These are phyloP conservation scores for Discostella pseudostelligera DNA, from an alignment of 108 stramenopile species.

Conservation along the genomic window DNA sequence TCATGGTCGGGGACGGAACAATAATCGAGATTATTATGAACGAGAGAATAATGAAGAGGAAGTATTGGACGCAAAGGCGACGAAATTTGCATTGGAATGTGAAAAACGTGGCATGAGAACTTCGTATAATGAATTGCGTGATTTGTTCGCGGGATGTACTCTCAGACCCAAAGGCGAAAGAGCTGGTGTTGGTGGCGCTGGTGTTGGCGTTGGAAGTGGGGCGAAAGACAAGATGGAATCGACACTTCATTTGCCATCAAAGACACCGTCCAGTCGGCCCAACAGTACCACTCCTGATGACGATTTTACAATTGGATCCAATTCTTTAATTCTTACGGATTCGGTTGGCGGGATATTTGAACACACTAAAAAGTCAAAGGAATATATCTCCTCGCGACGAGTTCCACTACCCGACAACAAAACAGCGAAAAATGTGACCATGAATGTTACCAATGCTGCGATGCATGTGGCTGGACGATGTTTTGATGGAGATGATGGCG, in stretches of 20 bases:
- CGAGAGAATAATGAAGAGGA: neutral
- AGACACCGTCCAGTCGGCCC: too few species aligned
- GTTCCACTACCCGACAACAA: conserved; percentile 25
- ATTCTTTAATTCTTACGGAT: conserved; percentile 30
- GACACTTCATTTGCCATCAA: too few species aligned
- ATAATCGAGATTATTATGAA: too few species aligned
- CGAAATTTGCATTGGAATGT: conserved; percentile 59
- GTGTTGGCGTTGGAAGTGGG: neutral
- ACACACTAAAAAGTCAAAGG: neutral
- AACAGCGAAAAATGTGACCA: conserved; percentile 36
- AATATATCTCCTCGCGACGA: conserved; percentile 19
- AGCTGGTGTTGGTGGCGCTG: neutral
- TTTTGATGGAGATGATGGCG: conserved; percentile 26
- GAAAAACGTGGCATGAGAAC: conserved; percentile 72
- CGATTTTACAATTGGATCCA: conserved; percentile 37
- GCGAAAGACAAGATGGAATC: neutral
- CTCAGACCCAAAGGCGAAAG: conserved; percentile 25
- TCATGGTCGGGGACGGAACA: too few species aligned
- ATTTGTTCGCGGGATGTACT: conserved; percentile 47
- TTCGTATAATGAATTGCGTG: conserved; percentile 61
- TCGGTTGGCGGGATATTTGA: conserved; percentile 47
- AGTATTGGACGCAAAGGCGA: conserved; percentile 22
- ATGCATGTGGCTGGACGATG: conserved; percentile 27
- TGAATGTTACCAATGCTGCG: conserved; percentile 39
- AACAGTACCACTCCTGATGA: conserved; percentile 8